Evolutionary conservation across 2,329 filamentous ascomycete species (phyloP).

Genomic region (Fusarium graminum): DNA sequence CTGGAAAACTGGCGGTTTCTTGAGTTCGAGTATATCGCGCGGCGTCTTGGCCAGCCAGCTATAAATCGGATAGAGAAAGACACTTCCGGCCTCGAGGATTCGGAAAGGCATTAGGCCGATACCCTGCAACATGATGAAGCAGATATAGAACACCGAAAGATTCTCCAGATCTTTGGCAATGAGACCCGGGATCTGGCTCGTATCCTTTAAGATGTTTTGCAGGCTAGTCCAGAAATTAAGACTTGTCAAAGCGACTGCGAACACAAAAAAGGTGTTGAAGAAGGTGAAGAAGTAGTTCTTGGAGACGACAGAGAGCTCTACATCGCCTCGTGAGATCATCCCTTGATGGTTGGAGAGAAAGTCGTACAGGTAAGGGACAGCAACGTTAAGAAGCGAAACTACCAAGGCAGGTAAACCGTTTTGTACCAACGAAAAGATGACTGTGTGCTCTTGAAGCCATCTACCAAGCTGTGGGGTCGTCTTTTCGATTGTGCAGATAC

Average conservation of each 20-base stretch:
- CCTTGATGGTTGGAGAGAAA: slow-evolving; percentile 92
- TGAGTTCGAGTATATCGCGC: slow-evolving; percentile 86
- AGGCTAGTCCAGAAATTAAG: slow-evolving; percentile 80
- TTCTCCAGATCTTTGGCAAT: slow-evolving; percentile 81
- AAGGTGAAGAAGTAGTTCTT: slow-evolving; percentile 99
- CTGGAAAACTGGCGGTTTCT: slow-evolving; percentile 87
- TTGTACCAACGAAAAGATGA: slow-evolving; percentile 82
- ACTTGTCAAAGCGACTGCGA: slow-evolving; percentile 88
- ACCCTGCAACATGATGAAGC: slow-evolving; percentile 93
- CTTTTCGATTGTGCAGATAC: slow-evolving; percentile 81
- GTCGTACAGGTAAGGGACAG: slow-evolving; percentile 94
- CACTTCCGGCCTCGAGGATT: slow-evolving; percentile 88
- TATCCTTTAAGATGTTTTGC: slow-evolving; percentile 80
- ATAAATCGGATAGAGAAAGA: slow-evolving; percentile 85
- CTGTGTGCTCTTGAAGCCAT: slow-evolving; percentile 74
- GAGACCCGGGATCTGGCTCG: slow-evolving; percentile 79
- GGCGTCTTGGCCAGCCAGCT: slow-evolving; percentile 86
- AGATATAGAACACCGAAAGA: slow-evolving; percentile 88
- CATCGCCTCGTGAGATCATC: slow-evolving; percentile 93
- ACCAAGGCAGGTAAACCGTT: slow-evolving; percentile 89
- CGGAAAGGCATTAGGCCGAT: slow-evolving; percentile 95
- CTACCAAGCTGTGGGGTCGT: slow-evolving; percentile 78
- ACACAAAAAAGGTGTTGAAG: slow-evolving; percentile 98
- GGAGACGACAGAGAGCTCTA: slow-evolving; percentile 93
- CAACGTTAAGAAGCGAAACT: slow-evolving; percentile 87